These are phyloP conservation scores for Escovopsis sp. DNA, from an alignment of 2,329 filamentous ascomycete genomes.

Conservation along the genomic window DNA sequence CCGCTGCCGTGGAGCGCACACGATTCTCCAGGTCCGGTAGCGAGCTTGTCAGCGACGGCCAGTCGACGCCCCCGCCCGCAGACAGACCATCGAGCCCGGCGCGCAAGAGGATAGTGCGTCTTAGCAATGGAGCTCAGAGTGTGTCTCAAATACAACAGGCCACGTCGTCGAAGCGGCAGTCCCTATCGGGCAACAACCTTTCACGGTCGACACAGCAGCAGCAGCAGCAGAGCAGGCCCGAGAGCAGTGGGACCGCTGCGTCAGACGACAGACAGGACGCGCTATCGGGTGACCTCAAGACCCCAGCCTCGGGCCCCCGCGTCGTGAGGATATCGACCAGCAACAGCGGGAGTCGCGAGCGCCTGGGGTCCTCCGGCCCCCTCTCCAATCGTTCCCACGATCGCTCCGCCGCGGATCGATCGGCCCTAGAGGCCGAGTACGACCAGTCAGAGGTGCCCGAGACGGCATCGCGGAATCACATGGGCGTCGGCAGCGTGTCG, in stretches of 20 bases:
- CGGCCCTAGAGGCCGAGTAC: constrained; percentile 24
- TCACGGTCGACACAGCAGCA: constrained; percentile 18
- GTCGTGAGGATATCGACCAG: constrained; percentile 40
- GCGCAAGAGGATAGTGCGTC: constrained; percentile 41
- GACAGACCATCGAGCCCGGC: constrained; percentile 37
- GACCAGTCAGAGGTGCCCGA: constrained; percentile 34
- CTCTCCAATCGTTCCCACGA: constrained; percentile 23
- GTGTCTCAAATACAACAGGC: constrained; percentile 20
- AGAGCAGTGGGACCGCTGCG: constrained; percentile 25
- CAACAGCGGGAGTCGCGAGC: constrained; percentile 32
- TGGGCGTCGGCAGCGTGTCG: constrained; percentile 37
- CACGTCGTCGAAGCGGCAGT: constrained; percentile 28
- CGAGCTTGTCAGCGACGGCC: constrained; percentile 21
- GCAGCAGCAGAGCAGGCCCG: constrained; percentile 21
- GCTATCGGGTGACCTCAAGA: constrained; percentile 31
- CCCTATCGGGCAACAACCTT: constrained; percentile 26
- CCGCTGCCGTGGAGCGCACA: constrained; percentile 27
- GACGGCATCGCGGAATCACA: constrained; percentile 33
- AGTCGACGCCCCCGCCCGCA: constrained; percentile 28
- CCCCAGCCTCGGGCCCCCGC: constrained; percentile 35
- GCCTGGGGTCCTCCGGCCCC: constrained; percentile 20
- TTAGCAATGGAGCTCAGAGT: constrained; percentile 36
- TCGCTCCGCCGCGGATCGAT: constrained; percentile 19
- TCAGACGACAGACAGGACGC: constrained; percentile 23
- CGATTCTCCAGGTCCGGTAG: constrained; percentile 34